Conservation (phyloP, 306 rosid species). For the Dryas octopetala region DNA sequence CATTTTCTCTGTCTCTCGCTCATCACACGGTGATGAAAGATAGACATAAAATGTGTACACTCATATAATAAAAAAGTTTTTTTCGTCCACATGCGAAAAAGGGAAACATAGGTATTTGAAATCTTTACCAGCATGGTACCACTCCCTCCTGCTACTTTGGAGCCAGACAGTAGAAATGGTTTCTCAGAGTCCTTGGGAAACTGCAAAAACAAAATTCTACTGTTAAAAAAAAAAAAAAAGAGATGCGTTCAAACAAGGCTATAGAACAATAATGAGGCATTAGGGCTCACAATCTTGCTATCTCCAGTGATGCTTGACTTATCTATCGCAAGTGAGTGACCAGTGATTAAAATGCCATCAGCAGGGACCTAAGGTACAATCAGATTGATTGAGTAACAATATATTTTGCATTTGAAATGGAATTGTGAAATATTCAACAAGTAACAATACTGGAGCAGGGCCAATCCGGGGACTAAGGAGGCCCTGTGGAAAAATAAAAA, state of each 20-base stretch:
- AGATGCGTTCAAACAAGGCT: background rate
- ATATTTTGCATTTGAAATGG: slow-evolving; percentile 6
- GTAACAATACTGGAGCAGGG: background rate
- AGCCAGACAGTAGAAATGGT: slow-evolving; percentile 43
- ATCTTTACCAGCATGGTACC: slow-evolving; percentile 74
- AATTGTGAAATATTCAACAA: slow-evolving; percentile 22
- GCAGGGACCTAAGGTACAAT: slow-evolving; percentile 70
- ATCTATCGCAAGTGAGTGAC: slow-evolving; percentile 85
- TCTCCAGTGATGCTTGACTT: slow-evolving; percentile 99
- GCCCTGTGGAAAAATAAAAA: too few species aligned
- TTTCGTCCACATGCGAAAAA: too few species aligned
- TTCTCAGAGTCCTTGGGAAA: too few species aligned
- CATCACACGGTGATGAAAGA: too few species aligned
- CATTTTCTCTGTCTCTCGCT: too few species aligned
- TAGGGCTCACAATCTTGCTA: slow-evolving; percentile 73
- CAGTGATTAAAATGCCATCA: slow-evolving; percentile 75
- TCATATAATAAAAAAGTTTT: too few species aligned
- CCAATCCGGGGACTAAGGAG: too few species aligned
- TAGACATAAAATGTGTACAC: too few species aligned
- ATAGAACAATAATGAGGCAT: slow-evolving; percentile 6
- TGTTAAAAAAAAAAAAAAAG: too few species aligned
- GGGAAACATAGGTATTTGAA: background rate
- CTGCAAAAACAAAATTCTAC: too few species aligned
- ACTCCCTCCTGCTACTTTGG: slow-evolving; percentile 79
- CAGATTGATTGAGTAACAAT: background rate